A percentile compares a stretch with the other conserved stretches of the same genome.
Conservation (phyloP, 331 rosid species). For the Rhamnella rubrinervis region DNA sequence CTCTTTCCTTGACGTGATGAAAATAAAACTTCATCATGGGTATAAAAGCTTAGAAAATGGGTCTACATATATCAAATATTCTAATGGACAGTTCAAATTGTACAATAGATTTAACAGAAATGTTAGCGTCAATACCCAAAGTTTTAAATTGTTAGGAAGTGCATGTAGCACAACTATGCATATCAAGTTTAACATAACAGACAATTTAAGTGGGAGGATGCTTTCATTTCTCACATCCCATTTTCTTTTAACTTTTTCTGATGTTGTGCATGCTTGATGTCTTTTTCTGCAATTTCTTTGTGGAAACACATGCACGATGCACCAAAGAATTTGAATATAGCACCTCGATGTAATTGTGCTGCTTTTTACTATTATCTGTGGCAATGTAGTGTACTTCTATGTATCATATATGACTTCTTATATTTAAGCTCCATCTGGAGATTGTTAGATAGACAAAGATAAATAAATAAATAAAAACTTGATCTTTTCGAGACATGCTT, state of each 20-base stretch:
- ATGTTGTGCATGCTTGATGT: conserved; percentile 27
- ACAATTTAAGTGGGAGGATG: conserved; percentile 4
- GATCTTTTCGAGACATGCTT: conserved; percentile 23
- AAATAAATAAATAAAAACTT: background rate
- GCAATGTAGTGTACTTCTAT: conserved; percentile 20
- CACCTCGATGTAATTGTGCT: conserved; percentile 23
- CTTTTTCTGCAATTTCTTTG: conserved; percentile 36
- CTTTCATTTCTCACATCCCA: conserved; percentile 30
- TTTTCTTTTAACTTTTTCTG: conserved; percentile 32
- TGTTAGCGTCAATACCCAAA: too few relatives aligned
- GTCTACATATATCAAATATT: too few relatives aligned
- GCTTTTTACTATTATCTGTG: conserved; percentile 15
- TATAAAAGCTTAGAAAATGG: too few relatives aligned
- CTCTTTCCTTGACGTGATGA: background rate
- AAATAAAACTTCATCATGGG: background rate
- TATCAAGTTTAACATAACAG: too few relatives aligned
- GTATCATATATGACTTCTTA: conserved; percentile 15
- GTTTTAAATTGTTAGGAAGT: too few relatives aligned
- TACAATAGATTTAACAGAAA: too few relatives aligned
- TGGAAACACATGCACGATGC: conserved; percentile 80
- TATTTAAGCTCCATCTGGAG: conserved; percentile 33
- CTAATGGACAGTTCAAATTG: too few relatives aligned
- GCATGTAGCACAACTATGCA: too few relatives aligned
- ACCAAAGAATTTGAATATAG: conserved; percentile 40
- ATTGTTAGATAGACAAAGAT: conserved; percentile 22